Evolutionary conservation across 192 early-diverging fungal species (phyloP).

Genomic region (Backusella parvicylindrica): DNA sequence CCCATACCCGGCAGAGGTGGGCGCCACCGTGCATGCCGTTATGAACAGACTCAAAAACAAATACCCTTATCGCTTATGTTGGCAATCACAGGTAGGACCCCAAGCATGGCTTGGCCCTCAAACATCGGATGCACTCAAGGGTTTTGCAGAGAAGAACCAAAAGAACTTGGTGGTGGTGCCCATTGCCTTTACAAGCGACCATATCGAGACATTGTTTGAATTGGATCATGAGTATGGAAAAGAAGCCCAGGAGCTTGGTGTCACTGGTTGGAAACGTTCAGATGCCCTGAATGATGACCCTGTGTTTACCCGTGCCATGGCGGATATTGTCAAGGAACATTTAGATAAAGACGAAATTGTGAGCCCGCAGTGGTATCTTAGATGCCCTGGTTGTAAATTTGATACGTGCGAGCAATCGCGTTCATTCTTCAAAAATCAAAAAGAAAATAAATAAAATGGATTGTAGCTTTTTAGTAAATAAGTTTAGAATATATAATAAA

Average conservation of each 20-base stretch:
- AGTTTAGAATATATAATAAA: too few species aligned
- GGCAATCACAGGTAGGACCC: slow-evolving; percentile 96
- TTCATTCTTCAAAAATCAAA: slow-evolving; percentile 55
- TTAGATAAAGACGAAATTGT: slow-evolving; percentile 43
- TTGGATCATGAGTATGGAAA: slow-evolving; percentile 92
- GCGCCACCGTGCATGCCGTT: slow-evolving; percentile 78
- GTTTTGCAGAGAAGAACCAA: slow-evolving; percentile 70
- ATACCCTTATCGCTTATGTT: slow-evolving; percentile 87
- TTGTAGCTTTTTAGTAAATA: too few species aligned
- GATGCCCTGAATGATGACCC: slow-evolving; percentile 93
- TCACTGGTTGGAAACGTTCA: slow-evolving; percentile 80
- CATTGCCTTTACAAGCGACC: slow-evolving; percentile 95
- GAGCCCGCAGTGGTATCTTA: slow-evolving; percentile 56
- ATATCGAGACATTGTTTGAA: slow-evolving; percentile 97
- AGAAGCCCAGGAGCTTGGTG: slow-evolving; percentile 78
- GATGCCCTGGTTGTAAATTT: slow-evolving; percentile 75
- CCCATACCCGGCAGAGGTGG: slow-evolving; percentile 83
- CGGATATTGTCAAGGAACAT: slow-evolving; percentile 80
- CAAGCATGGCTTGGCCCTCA: slow-evolving; percentile 90
- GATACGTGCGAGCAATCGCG: slow-evolving; percentile 61
- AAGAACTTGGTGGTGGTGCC: slow-evolving; percentile 86
- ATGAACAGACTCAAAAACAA: slow-evolving; percentile 67
- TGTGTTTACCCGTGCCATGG: slow-evolving; percentile 87
- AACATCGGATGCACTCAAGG: slow-evolving; percentile 76
- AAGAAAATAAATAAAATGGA: too few species aligned